Percentiles rank a stretch among this genome's conserved stretches.
These are phyloP conservation scores for Karstenula rhodostoma DNA, from an alignment of 2,329 filamentous ascomycete species.

Conservation along the genomic window DNA sequence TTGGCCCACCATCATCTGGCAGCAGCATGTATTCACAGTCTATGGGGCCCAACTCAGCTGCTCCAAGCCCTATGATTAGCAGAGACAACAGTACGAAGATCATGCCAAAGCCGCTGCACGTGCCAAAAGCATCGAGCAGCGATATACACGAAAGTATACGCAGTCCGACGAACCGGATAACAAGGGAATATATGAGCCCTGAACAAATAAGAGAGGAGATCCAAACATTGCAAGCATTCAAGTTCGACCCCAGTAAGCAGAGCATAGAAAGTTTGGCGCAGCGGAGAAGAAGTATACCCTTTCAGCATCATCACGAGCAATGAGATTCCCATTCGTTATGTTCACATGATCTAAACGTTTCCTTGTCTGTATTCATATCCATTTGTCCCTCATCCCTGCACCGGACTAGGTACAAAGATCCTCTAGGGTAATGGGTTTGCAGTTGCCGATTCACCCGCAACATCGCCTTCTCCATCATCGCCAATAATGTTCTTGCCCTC, in stretches of 20 bases:
- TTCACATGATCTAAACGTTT: not conserved
- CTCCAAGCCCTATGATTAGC: not conserved
- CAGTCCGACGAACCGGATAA: slow-evolving; percentile 9
- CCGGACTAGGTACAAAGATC: not conserved
- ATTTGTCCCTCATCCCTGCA: not conserved
- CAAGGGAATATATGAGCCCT: slow-evolving; percentile 12
- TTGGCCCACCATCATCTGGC: slow-evolving; percentile 8
- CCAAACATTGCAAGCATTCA: slow-evolving; percentile 14
- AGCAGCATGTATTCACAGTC: slow-evolving; percentile 14
- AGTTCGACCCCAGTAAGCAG: slow-evolving; percentile 15
- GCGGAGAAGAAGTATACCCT: slow-evolving; percentile 13
- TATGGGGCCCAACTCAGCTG: not conserved
- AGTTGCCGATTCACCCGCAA: not conserved
- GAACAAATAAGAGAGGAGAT: slow-evolving; percentile 15
- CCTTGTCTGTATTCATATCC: not conserved
- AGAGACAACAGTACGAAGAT: slow-evolving; percentile 6
- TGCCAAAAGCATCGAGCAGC: slow-evolving; percentile 9
- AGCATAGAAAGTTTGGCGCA: slow-evolving; percentile 12
- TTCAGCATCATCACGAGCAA: slow-evolving; percentile 15
- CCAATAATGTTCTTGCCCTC: slow-evolving; percentile 1
- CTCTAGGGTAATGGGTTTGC: not conserved
- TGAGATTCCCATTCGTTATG: slow-evolving; percentile 7
- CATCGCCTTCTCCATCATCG: slow-evolving; percentile 6
- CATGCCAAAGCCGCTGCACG: slow-evolving; percentile 7
- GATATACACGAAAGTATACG: slow-evolving; percentile 3